Evolutionary conservation across 208 protist genomes (phyloP).

Genomic region (Trypanosoma melophagium): DNA sequence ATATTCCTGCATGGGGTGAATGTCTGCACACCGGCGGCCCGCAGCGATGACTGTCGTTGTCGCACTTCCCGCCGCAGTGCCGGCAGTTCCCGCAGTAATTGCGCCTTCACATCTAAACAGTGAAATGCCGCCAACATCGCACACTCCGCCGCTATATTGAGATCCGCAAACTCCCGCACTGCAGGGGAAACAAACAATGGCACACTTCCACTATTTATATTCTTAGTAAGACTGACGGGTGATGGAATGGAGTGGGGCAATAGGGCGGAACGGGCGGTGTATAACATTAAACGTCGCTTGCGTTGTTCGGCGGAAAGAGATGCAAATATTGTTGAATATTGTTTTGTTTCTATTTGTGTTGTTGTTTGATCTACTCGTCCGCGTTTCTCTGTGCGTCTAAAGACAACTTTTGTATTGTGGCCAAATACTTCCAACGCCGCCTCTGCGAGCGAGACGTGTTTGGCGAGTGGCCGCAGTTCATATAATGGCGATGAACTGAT

Average conservation of each 20-base stretch:
- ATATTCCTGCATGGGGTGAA: background rate
- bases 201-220: background rate
- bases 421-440: slow-evolving; percentile 42
- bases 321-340: slow-evolving; percentile 20
- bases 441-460: slow-evolving; percentile 43
- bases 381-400: slow-evolving; percentile 32
- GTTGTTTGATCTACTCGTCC: background rate
- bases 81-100: slow-evolving; percentile 58
- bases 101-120: slow-evolving; percentile 50
- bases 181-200: slow-evolving; percentile 52
- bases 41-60: slow-evolving; percentile 12
- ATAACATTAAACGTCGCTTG: slow-evolving; percentile 48
- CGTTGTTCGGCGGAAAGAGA: slow-evolving; percentile 38
- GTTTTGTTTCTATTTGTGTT: background rate
- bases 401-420: slow-evolving; percentile 44
- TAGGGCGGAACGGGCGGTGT: slow-evolving; percentile 52
- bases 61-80: slow-evolving; percentile 22
- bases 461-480: slow-evolving; percentile 25
- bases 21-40: slow-evolving; percentile 12
- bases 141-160: slow-evolving; percentile 61
- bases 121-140: slow-evolving; percentile 53
- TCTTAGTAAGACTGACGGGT: background rate
- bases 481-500: background rate
- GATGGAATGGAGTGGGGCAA: slow-evolving; percentile 38
- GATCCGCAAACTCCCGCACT: slow-evolving; percentile 38